Evolutionary conservation across 306 rosid genomes (phyloP), one percentile per base, ranked within the genome.

Genomic region (Clitoria ternatea): DNA sequence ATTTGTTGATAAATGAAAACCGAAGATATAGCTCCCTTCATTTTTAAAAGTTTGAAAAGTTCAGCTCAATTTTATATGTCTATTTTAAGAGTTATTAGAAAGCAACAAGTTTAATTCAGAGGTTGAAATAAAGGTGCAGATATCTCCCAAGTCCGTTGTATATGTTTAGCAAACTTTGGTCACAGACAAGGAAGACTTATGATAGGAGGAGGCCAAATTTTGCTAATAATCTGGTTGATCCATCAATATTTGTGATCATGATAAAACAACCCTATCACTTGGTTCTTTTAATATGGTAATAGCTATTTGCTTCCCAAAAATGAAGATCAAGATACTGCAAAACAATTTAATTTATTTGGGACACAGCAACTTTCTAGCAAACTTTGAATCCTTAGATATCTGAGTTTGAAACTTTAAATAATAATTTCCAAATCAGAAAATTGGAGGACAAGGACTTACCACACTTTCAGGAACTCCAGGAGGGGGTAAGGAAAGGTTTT

Each of bases 381-480:
- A 30, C 2, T 7, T n/a, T n/a, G 15, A 10, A 6, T 50, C 19
- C 39, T 53, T 54, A 54, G 19, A 30, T 24, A 55, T 39, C 11
- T 10, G 23, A 40, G 42, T 59, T 59, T 33, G 15, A 60, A 44
- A n/a, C 36, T 43, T 43, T n/a, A 19, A 42, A 30, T 69, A 45
- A 50, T 39, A 36, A 61, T 59, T 56, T 63, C 22, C 17, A 49
- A 44, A 18, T 8, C 10, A 52, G 7, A 39, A 61, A 54, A 30
- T 27, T 53, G 42, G 56, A 49, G 70, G 48, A 7, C 14, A 57
- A 7, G 40, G 18, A 77, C 94, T 82, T 82, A 88, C 97, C 81
- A 90, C 97, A 70, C 87, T 88, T 86, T 88, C 90, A 7, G 97
- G 97, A 81, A 90, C 90, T 66, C 90, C 94, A 0, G 88, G 86